Evolutionary conservation across 306 rosid genomes (phyloP).

Genomic region (Crotalaria pallida): DNA sequence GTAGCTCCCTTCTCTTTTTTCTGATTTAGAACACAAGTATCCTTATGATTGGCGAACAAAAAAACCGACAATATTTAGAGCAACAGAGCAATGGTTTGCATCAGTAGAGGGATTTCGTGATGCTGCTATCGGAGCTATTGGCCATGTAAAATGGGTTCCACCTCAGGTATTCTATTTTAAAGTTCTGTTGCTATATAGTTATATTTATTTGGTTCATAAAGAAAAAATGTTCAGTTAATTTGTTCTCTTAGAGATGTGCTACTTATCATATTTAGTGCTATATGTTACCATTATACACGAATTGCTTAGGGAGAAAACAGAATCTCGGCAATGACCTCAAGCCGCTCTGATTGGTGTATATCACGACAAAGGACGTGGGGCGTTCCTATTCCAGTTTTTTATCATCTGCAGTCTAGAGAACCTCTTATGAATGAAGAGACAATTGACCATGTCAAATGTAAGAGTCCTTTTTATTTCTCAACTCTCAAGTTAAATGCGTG

Average conservation of each 20-base stretch:
- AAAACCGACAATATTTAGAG: slow-evolving; percentile 95
- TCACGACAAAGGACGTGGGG: slow-evolving; percentile 99
- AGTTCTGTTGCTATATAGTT: slow-evolving; percentile 6
- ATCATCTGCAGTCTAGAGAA: slow-evolving; percentile 72
- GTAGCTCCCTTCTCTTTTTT: slow-evolving; percentile 20
- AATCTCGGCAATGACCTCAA: slow-evolving; percentile 86
- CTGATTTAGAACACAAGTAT: slow-evolving; percentile 82
- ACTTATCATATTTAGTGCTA: slow-evolving; percentile 5
- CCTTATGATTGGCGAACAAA: slow-evolving; percentile 99
- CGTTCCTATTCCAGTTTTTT: slow-evolving; percentile 98
- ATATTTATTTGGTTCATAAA: slow-evolving; percentile 17
- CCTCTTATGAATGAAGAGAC: slow-evolving; percentile 96
- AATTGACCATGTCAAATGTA: slow-evolving; percentile 72
- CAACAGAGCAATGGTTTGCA: slow-evolving; percentile 99
- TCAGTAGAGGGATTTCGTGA: slow-evolving; percentile 94
- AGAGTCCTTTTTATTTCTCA: slow-evolving; percentile 24
- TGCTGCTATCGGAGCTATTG: slow-evolving; percentile 77
- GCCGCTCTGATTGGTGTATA: slow-evolving; percentile 98
- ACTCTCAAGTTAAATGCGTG: not conserved
- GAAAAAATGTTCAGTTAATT: no score
- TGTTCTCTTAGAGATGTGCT: slow-evolving; percentile 5
- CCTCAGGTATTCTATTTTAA: slow-evolving; percentile 60
- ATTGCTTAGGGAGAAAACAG: slow-evolving; percentile 85
- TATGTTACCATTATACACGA: slow-evolving; percentile 15
- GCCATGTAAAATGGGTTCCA: slow-evolving; percentile 86